Evolutionary conservation across 345 rosid species (phyloP).

Genomic region (Cardamine occulta): DNA sequence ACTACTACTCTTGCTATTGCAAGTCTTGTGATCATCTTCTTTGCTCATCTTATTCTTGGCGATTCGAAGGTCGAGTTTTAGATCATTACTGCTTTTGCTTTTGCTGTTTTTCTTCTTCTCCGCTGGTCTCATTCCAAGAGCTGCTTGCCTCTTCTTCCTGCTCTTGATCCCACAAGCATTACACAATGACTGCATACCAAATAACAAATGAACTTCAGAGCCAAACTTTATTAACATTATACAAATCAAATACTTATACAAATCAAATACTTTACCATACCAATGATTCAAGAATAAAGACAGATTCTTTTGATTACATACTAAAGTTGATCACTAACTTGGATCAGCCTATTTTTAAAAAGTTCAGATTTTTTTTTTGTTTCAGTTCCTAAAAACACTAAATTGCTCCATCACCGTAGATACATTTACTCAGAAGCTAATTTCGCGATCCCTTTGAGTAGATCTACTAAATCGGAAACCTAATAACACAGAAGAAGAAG

Average conservation of each 20-base stretch:
- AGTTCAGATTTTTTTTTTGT: not conserved
- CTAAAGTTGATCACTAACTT: not conserved
- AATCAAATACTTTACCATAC: no score
- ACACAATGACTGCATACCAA: constrained; percentile 70
- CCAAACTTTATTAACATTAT: not conserved
- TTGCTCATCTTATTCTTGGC: constrained; percentile 15
- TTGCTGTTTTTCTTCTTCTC: constrained; percentile 54
- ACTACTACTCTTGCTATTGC: constrained; percentile 5
- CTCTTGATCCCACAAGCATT: constrained; percentile 99
- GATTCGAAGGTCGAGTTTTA: constrained; percentile 9
- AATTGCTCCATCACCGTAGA: not conserved
- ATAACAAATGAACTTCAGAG: not conserved
- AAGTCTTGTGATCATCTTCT: constrained; percentile 11
- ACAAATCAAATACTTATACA: no score
- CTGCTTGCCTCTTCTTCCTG: constrained; percentile 86
- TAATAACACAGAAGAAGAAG: not conserved
- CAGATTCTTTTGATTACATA: not conserved
- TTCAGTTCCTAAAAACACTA: not conserved
- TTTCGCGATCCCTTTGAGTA: not conserved
- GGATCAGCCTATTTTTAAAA: not conserved
- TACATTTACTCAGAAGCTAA: not conserved
- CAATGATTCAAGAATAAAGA: not conserved
- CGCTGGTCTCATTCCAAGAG: constrained; percentile 52
- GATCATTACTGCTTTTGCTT: constrained; percentile 32
- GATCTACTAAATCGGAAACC: not conserved